Evolutionary conservation across 169 alveolate species (phyloP).

Genomic region (Cryptosporidium muris): DNA sequence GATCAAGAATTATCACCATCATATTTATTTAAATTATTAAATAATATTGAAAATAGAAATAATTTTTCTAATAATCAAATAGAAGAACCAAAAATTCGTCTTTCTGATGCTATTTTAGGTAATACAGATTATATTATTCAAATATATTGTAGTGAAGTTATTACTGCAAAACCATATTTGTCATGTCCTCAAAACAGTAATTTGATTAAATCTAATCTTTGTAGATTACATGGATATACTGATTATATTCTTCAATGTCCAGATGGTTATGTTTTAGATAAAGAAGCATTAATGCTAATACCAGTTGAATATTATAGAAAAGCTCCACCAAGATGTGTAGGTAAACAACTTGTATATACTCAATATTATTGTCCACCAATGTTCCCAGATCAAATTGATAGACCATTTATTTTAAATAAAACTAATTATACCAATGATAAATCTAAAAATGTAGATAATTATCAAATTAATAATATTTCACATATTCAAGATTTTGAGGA

Average conservation of each 20-base stretch:
- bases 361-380: slow-evolving; percentile 56
- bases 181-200: slow-evolving; percentile 58
- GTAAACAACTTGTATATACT: slow-evolving; percentile 49
- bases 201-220: slow-evolving; percentile 17
- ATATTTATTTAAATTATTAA: no score
- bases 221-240: slow-evolving; percentile 36
- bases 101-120: slow-evolving; percentile 55
- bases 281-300: slow-evolving; percentile 32
- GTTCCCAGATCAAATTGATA: slow-evolving; percentile 30
- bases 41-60: no score
- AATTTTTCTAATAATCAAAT: no score
- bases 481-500: neutral
- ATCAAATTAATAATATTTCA: slow-evolving; percentile 25
- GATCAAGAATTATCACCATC: no score
- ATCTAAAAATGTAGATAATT: neutral
- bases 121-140: slow-evolving; percentile 39
- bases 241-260: slow-evolving; percentile 37
- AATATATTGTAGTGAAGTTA: slow-evolving; percentile 15
- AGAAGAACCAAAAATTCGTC: no score
- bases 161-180: slow-evolving; percentile 42
- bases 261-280: slow-evolving; percentile 32
- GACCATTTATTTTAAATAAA: slow-evolving; percentile 39
- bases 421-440: neutral
- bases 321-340: slow-evolving; percentile 55
- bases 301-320: slow-evolving; percentile 38